A percentile compares a stretch with the other conserved stretches of the same genome.
Evolutionary conservation across 805 yeast species (phyloP).

Genomic region (Jamesozyma gamospora): DNA sequence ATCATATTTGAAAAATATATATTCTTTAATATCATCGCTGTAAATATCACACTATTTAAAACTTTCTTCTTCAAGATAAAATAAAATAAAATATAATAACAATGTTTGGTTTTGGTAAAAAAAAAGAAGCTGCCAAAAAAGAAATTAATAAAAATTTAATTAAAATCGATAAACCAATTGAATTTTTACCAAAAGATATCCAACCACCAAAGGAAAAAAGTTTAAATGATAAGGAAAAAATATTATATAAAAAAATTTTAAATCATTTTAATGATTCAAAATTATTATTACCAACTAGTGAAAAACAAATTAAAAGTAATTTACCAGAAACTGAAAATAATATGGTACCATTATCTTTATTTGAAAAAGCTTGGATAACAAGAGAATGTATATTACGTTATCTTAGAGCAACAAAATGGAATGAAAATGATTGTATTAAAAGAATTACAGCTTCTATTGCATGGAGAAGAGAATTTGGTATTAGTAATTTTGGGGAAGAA

Average conservation of each 20-base stretch:
- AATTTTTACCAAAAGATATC: conserved; percentile 40
- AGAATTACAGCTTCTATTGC: conserved; percentile 70
- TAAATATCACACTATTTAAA: no score
- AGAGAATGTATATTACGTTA: conserved; percentile 86
- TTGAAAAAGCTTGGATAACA: conserved; percentile 87
- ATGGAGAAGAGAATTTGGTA: conserved; percentile 94
- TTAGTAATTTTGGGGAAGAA: conserved; percentile 38
- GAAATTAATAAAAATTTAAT: conserved; percentile 20
- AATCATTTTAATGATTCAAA: conserved; percentile 50
- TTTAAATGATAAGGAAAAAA: conserved; percentile 45
- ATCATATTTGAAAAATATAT: no score
- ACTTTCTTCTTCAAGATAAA: no score
- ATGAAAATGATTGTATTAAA: conserved; percentile 52
- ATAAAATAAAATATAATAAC: no score
- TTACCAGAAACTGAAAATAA: conserved; percentile 14
- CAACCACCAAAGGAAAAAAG: conserved; percentile 40
- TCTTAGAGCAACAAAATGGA: conserved; percentile 91
- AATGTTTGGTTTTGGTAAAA: conserved; percentile 20
- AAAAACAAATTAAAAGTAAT: conserved; percentile 29
- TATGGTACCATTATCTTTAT: conserved; percentile 27
- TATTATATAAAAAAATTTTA: conserved; percentile 53
- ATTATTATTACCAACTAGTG: conserved; percentile 41
- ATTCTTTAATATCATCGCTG: no score
- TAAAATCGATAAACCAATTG: conserved; percentile 41
- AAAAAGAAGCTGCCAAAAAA: conserved; percentile 16